Conservation (phyloP, 2,329 filamentous ascomycete genomes). For the Aspergillus japonicus region DNA sequence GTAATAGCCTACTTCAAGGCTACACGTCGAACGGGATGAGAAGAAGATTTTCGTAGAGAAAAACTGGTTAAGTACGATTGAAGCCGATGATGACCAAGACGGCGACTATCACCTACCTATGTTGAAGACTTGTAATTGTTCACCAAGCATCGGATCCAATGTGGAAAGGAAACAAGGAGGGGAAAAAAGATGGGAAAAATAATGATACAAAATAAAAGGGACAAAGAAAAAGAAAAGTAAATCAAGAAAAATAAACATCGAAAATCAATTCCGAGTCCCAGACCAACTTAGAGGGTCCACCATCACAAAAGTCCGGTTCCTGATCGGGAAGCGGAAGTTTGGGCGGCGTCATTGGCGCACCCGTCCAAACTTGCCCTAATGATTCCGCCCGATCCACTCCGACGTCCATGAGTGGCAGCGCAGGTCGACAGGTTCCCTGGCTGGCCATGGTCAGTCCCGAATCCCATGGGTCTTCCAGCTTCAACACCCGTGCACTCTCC, state of each 20-base stretch:
- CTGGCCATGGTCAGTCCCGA: not conserved
- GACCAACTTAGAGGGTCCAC: not conserved
- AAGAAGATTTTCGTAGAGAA: too few relatives aligned
- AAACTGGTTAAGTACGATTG: too few relatives aligned
- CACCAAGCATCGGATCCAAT: not conserved
- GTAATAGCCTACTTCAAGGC: too few relatives aligned
- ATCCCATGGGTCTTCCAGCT: not conserved
- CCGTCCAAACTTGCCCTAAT: not conserved
- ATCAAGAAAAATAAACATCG: not conserved
- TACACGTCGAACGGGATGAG: too few relatives aligned
- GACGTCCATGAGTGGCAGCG: not conserved
- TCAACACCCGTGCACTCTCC: not conserved
- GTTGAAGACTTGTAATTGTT: not conserved
- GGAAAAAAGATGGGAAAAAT: not conserved
- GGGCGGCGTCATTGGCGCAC: constrained; percentile 1
- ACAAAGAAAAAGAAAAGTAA: not conserved
- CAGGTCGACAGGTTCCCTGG: not conserved
- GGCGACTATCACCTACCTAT: too few relatives aligned
- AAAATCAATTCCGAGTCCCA: not conserved
- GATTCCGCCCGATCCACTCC: not conserved
- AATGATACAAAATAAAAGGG: not conserved
- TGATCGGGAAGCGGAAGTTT: not conserved
- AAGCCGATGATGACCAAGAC: too few relatives aligned
- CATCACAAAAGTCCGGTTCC: constrained; percentile 7
- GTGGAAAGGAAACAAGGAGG: not conserved